Evolutionary conservation across 1,284 basidiomycete genomes (phyloP).

Genomic region (Vanrija sp.): DNA sequence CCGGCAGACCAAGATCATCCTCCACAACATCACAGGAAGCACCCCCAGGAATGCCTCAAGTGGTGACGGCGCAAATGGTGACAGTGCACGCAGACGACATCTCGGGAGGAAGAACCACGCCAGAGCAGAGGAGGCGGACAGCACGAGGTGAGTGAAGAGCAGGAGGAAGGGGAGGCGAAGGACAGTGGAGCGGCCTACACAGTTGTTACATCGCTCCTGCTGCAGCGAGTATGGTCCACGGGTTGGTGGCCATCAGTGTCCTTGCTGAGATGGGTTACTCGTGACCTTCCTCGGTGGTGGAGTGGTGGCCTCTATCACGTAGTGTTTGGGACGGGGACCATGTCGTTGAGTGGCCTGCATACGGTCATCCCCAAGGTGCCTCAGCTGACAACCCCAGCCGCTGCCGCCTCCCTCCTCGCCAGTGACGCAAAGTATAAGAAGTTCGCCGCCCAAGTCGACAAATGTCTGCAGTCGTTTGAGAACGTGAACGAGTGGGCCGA

Average conservation of each 20-base stretch:
- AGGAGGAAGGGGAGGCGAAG: too few relatives aligned
- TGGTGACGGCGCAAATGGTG: not conserved
- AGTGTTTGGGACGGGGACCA: too few relatives aligned
- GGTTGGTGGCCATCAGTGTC: too few relatives aligned
- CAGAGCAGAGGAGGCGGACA: slow-evolving; percentile 36
- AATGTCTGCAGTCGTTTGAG: slow-evolving; percentile 88
- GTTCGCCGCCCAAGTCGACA: slow-evolving; percentile 85
- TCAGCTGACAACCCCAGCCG: slow-evolving; percentile 19
- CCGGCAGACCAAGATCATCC: slow-evolving; percentile 13
- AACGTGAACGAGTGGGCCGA: slow-evolving; percentile 99
- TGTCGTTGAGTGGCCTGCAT: too few relatives aligned
- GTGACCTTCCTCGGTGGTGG: too few relatives aligned
- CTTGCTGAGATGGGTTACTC: too few relatives aligned
- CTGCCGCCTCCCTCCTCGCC: slow-evolving; percentile 35
- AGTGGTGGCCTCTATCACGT: too few relatives aligned
- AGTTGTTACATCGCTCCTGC: not conserved
- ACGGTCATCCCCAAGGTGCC: too few relatives aligned
- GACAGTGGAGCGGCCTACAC: not conserved
- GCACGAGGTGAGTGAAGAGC: slow-evolving; percentile 31
- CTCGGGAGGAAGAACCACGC: slow-evolving; percentile 35
- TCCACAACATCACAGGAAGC: too few relatives aligned
- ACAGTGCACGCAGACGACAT: slow-evolving; percentile 30
- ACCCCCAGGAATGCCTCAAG: too few relatives aligned
- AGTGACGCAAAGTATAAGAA: slow-evolving; percentile 93
- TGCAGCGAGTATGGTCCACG: too few relatives aligned